These are phyloP conservation scores for Abrus pulchellus DNA, from an alignment of 306 rosid genomes.

Conservation along the genomic window DNA sequence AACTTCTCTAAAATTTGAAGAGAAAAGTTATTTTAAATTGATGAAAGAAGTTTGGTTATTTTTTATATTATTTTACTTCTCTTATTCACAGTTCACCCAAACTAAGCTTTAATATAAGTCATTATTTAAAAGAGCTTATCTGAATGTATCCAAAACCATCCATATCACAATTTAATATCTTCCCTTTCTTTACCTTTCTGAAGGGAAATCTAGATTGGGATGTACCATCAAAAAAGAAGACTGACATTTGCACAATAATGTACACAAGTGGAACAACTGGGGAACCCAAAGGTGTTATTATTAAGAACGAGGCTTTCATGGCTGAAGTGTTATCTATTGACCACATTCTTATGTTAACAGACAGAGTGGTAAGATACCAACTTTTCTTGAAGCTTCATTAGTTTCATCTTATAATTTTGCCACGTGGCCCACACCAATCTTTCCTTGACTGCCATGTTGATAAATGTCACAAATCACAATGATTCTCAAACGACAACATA, in stretches of 20 bases:
- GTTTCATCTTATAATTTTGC: not conserved
- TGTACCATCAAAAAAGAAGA: conserved; percentile 74
- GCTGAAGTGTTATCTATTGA: conserved; percentile 84
- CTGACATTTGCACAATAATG: conserved; percentile 84
- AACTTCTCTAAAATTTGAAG: too few relatives aligned
- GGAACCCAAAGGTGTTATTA: conserved; percentile 91
- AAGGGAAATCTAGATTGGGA: conserved; percentile 75
- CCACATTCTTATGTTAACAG: conserved; percentile 74
- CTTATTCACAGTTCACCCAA: too few relatives aligned
- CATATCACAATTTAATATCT: not conserved
- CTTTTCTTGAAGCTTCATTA: conserved; percentile 31
- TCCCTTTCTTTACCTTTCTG: conserved; percentile 18
- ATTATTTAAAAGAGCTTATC: too few relatives aligned
- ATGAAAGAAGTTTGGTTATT: too few relatives aligned
- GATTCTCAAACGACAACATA: conserved; percentile 2
- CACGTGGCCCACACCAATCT: not conserved
- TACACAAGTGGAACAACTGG: conserved; percentile 99
- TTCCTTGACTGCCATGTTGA: conserved; percentile 6
- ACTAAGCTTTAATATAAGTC: too few relatives aligned
- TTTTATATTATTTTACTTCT: too few relatives aligned
- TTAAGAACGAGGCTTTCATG: conserved; percentile 80
- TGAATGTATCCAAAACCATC: too few relatives aligned
- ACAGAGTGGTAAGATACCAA: conserved; percentile 70
- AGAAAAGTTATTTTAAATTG: too few relatives aligned
- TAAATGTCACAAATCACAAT: not conserved